These are phyloP conservation scores for Colletotrichum sp. DNA, from an alignment of 2,329 filamentous ascomycete genomes.

Conservation along the genomic window DNA sequence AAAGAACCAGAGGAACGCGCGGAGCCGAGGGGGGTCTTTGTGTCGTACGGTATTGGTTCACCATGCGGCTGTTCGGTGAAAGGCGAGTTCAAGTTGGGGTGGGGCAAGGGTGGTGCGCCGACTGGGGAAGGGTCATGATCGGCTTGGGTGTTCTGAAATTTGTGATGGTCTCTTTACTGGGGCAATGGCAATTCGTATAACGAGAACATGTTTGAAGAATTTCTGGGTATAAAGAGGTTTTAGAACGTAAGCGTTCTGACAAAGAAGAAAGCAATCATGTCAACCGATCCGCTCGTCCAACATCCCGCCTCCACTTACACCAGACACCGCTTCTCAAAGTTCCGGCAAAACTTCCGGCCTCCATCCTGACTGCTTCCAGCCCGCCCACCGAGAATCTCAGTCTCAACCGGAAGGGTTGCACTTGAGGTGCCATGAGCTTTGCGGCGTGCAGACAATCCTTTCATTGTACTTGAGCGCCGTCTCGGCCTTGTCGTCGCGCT, in stretches of 20 bases:
- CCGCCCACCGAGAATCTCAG: not conserved
- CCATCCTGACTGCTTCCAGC: rapidly evolving
- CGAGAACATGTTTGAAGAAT: not conserved
- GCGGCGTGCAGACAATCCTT: not conserved
- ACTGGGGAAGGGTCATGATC: not conserved
- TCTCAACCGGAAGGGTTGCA: not conserved
- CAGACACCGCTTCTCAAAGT: too few species aligned
- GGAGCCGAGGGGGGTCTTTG: not conserved
- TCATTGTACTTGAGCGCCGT: not conserved
- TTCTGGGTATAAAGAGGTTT: not conserved
- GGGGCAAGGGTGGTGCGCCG: not conserved
- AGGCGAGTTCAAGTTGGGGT: not conserved
- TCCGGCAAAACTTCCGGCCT: not conserved
- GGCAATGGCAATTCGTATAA: not conserved
- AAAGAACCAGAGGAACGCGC: not conserved
- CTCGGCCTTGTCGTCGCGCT: not conserved
- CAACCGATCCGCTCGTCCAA: not conserved
- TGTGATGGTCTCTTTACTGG: not conserved
- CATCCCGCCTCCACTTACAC: too few species aligned
- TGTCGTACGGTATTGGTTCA: not conserved
- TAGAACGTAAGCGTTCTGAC: not conserved
- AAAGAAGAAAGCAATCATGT: not conserved
- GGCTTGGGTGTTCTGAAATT: not conserved
- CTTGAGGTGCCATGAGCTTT: not conserved
- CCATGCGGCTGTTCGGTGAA: not conserved